Base-by-base conservation (phyloP, 306 rosid genomes). In the Vicia villosa region DNA sequence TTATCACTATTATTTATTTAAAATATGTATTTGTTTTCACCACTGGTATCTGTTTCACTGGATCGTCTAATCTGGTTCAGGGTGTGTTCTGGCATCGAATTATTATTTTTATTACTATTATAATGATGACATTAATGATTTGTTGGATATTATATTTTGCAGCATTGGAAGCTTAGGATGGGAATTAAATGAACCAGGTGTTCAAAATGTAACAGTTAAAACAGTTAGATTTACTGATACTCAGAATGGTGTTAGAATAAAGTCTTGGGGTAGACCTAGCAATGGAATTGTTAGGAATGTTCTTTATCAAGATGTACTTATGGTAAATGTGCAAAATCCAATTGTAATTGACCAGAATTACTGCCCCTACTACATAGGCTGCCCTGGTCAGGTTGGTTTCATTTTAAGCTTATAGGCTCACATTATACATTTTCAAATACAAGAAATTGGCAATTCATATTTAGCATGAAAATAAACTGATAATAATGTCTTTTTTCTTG, bases 131-230 rank as follows among this genome's bases (percentile, higher is more conserved):
- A 10, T 6, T 37, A 37, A 37, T 17, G 54, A 21, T 30, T 69
- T 0, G 10, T 67, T 79, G 47, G 30, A 41, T 26, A 36, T 52
- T 10, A 11, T 24, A 24, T 2, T 4, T 71, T 80, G 75, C 83
- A 89, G 96, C 69, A 86, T 89, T 46, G 96, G 96, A 51, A 89
- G 94, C 55, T 75, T 87, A 42, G 93, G 80, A 20, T 80, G 68
- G 79, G 75, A 63, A 2, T 1, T 8, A 30, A 17, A 78, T 0
- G 93, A 85, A 69, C 46, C 70, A 0, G 96, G 93, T 0, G 93
- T 90, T 5, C 85, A 85, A 74, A 83, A 90, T 49, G 89, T 89
- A 69, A 89, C 93, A 0, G 93, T 87, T 11, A 87, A 74, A 67
- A 78, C 83, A 0, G 81, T 59, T 11, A 80, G 73, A 0, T 82